These are phyloP conservation scores for Deuterostichococcus epilithicus DNA, from an alignment of 139 green algal genomes.

Conservation along the genomic window DNA sequence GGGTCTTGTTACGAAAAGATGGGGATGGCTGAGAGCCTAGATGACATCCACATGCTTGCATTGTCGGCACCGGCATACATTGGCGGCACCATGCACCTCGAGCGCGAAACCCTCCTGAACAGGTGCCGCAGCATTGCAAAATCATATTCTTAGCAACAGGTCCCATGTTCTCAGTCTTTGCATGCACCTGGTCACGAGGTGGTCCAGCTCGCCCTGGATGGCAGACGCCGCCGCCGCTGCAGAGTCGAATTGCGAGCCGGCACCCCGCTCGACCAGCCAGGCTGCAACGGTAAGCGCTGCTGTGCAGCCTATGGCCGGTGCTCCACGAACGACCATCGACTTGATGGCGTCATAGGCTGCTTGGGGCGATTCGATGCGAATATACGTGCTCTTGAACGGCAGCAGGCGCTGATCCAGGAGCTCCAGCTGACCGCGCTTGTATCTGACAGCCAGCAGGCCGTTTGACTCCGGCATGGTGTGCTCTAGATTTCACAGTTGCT, in stretches of 20 bases:
- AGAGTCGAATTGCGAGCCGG: conserved; percentile 39
- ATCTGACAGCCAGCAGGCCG: conserved; percentile 72
- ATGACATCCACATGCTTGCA: not conserved
- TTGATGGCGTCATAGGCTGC: conserved; percentile 65
- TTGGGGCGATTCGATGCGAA: conserved; percentile 48
- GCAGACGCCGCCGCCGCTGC: conserved; percentile 25
- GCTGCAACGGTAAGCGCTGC: conserved; percentile 73
- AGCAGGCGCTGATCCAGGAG: conserved; percentile 90
- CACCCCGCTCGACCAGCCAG: conserved; percentile 44
- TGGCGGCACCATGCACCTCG: no score
- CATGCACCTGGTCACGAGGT: conserved; percentile 73
- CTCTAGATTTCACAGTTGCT: no score
- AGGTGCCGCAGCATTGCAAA: no score
- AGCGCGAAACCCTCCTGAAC: no score
- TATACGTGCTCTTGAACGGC: conserved; percentile 63
- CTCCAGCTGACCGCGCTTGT: conserved; percentile 60
- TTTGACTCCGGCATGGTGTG: no score
- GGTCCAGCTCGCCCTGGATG: conserved; percentile 55
- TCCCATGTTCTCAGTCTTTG: not conserved
- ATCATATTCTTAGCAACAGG: not conserved
- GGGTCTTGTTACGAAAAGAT: not conserved
- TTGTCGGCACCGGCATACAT: not conserved
- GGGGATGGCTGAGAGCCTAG: not conserved
- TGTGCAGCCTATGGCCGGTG: conserved; percentile 89
- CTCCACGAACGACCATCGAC: conserved; percentile 93